Percentiles rank a stretch among this genome's conserved stretches.
phyloP scores from a whole-genome alignment of 208 protist species.

The Herpetomonas tarakana region DNA sequence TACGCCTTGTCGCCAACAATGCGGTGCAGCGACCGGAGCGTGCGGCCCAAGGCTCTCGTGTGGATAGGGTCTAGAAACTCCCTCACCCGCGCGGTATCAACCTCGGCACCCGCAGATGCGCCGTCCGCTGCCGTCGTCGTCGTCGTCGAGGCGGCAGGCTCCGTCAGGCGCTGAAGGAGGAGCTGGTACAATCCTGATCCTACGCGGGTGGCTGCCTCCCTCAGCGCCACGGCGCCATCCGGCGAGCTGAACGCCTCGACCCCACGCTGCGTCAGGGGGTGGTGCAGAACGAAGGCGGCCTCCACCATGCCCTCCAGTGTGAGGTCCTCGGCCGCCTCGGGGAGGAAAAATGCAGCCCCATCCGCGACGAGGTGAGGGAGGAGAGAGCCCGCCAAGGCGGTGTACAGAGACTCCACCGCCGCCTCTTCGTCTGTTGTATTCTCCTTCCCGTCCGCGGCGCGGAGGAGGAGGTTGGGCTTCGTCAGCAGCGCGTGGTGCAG shows the following conservation, averaged over 20 bases:
- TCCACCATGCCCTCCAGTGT: slow-evolving; percentile 19
- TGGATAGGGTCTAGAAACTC: slow-evolving; percentile 29
- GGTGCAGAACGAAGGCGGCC: slow-evolving; percentile 17
- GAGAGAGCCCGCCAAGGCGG: not conserved
- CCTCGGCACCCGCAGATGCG: not conserved
- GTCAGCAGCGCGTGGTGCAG: slow-evolving; percentile 17
- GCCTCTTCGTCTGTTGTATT: slow-evolving; percentile 6
- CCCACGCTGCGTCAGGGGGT: slow-evolving; percentile 13
- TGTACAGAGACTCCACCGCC: not conserved
- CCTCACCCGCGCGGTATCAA: not conserved
- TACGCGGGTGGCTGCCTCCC: not conserved
- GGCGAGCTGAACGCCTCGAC: not conserved
- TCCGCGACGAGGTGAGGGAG: not conserved
- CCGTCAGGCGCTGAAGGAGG: not conserved
- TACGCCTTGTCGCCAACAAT: not conserved
- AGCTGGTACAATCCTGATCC: not conserved
- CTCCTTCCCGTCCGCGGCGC: not conserved
- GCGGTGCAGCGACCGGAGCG: slow-evolving; percentile 4
- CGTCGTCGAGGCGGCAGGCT: not conserved
- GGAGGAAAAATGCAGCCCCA: not conserved
- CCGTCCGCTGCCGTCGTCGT: not conserved
- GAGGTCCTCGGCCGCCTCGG: not conserved
- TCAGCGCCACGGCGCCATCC: not conserved
- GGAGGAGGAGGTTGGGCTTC: not conserved
- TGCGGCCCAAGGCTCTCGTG: slow-evolving; percentile 11